phyloP scores from a whole-genome alignment of 352 stramenopile genomes.

The Pythium chondricola region DNA sequence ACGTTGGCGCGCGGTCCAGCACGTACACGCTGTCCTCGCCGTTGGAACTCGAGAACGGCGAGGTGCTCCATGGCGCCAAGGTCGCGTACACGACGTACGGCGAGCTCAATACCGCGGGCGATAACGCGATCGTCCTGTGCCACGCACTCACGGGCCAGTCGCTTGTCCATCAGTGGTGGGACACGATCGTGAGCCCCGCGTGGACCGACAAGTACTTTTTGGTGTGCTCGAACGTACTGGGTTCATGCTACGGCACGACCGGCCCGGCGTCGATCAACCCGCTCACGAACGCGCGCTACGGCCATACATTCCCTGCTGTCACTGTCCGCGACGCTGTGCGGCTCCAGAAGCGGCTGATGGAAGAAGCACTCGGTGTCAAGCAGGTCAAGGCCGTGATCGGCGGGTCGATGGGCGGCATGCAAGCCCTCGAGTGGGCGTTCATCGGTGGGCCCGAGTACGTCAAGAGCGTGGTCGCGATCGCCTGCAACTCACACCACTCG shows the following conservation, averaged over 20 bases:
- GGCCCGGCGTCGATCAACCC: conserved; percentile 81
- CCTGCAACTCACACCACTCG: conserved; percentile 91
- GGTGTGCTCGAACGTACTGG: conserved; percentile 95
- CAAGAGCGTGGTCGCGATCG: conserved; percentile 89
- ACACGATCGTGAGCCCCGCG: conserved; percentile 89
- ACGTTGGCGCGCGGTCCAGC: conserved; percentile 35
- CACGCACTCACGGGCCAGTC: conserved; percentile 95
- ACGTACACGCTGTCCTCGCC: conserved; percentile 35
- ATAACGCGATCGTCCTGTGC: conserved; percentile 93
- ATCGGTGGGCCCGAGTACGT: conserved; percentile 75
- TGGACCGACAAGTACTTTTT: conserved; percentile 96
- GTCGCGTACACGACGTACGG: conserved; percentile 95
- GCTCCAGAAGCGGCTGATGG: conserved; percentile 86
- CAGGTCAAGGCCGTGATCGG: conserved; percentile 90
- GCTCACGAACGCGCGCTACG: conserved; percentile 68
- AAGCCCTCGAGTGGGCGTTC: conserved; percentile 95
- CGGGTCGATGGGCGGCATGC: conserved; percentile 96
- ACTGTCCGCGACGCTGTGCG: conserved; percentile 91
- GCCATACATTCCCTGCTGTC: conserved; percentile 86
- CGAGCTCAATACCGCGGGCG: conserved; percentile 70
- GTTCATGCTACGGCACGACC: conserved; percentile 93
- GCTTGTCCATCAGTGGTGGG: conserved; percentile 91
- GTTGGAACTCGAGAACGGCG: conserved; percentile 60
- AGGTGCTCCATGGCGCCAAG: conserved; percentile 53
- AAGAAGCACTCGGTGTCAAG: conserved; percentile 83